Evolutionary conservation across 225 moss, liverwort and hornwort genomes (phyloP).

Genomic region (Marchantia polymorpha): DNA sequence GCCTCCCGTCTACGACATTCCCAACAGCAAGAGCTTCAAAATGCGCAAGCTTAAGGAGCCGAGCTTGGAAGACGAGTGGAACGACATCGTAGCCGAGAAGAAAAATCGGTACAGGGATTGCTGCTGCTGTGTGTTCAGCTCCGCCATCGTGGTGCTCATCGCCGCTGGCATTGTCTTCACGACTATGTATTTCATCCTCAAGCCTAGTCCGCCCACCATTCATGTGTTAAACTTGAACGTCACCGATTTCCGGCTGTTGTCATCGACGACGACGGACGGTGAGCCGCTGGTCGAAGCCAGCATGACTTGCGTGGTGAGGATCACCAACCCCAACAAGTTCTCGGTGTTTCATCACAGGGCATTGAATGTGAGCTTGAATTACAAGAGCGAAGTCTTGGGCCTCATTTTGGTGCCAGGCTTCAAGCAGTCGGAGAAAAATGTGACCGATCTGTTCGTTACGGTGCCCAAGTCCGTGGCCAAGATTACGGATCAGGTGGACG

Average conservation of each 20-base stretch:
- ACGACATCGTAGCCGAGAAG: constrained; percentile 13
- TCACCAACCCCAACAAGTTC: constrained; percentile 30
- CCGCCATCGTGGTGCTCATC: constrained; percentile 12
- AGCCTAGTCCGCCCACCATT: constrained; percentile 21
- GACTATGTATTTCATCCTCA: constrained; percentile 8
- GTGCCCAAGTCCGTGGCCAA: constrained; percentile 20
- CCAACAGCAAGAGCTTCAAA: constrained; percentile 8
- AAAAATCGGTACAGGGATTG: constrained; percentile 16
- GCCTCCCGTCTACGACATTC: background rate
- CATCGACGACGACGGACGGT: background rate
- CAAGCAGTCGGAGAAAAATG: constrained; percentile 18
- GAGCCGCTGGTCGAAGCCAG: constrained; percentile 19
- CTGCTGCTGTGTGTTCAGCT: constrained; percentile 20
- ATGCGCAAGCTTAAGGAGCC: constrained; percentile 27
- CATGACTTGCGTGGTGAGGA: constrained; percentile 20
- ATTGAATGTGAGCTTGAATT: constrained; percentile 22
- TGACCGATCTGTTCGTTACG: constrained; percentile 3
- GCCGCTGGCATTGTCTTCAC: background rate
- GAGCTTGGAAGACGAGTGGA: constrained; percentile 24
- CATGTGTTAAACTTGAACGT: constrained; percentile 21
- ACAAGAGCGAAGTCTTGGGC: constrained; percentile 8
- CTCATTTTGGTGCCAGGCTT: constrained; percentile 19
- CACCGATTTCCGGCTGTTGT: constrained; percentile 22
- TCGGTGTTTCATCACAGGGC: constrained; percentile 17
- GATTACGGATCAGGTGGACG: constrained; percentile 21